These are phyloP conservation scores for Furcasterigmium sp. DNA, from an alignment of 2,329 filamentous ascomycete genomes.

Conservation along the genomic window DNA sequence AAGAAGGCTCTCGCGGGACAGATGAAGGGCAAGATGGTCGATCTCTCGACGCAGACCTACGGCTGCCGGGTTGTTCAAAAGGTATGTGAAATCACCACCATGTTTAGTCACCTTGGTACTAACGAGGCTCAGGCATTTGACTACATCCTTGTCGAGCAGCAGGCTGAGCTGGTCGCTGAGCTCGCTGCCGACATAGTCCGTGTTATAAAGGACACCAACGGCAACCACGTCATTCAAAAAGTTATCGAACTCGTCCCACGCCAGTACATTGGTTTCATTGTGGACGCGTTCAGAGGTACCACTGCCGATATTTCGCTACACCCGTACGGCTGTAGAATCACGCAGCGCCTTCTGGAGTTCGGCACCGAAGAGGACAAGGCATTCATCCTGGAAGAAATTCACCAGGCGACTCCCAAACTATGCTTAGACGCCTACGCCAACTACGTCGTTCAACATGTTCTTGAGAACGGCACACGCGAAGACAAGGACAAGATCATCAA, in stretches of 20 bases:
- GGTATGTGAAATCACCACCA: constrained; percentile 37
- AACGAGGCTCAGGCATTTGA: constrained; percentile 63
- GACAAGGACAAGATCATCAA: constrained; percentile 73
- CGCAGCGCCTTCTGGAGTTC: constrained; percentile 86
- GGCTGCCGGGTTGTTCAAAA: constrained; percentile 95
- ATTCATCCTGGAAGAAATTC: constrained; percentile 73
- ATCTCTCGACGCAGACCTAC: constrained; percentile 82
- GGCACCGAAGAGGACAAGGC: constrained; percentile 67
- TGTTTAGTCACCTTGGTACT: neutral
- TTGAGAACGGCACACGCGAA: constrained; percentile 67
- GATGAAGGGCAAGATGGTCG: constrained; percentile 81
- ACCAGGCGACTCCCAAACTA: constrained; percentile 63
- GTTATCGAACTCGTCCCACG: constrained; percentile 77
- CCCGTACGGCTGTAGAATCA: constrained; percentile 83
- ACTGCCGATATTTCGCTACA: constrained; percentile 72
- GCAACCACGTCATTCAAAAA: constrained; percentile 96
- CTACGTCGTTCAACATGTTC: constrained; percentile 92
- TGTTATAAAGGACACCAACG: constrained; percentile 82
- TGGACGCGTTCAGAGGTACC: constrained; percentile 71
- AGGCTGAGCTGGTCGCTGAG: constrained; percentile 77
- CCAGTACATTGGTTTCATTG: constrained; percentile 78
- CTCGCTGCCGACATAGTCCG: constrained; percentile 70
- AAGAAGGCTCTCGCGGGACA: constrained; percentile 80
- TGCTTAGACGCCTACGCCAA: constrained; percentile 90
- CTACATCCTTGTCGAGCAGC: constrained; percentile 86